phyloP scores from a whole-genome alignment of 192 early-diverging fungal species.

The Dissophora globulifera region DNA sequence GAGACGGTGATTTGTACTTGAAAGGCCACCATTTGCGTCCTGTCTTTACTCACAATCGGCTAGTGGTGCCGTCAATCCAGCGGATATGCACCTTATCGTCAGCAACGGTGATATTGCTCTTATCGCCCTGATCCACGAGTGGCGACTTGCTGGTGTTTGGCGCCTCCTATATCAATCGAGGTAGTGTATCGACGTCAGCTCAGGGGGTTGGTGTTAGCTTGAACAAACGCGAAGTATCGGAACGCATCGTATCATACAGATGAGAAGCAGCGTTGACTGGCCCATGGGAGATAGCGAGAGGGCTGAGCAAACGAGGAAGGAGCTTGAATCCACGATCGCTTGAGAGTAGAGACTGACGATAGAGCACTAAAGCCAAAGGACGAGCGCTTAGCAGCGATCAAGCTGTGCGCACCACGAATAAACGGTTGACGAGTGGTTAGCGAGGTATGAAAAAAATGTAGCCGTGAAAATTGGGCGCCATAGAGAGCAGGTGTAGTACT shows the following conservation, averaged over 20 bases:
- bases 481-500: too few species aligned
- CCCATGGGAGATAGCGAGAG: not conserved
- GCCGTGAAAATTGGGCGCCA: too few species aligned
- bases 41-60: constrained; percentile 32
- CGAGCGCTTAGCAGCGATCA: not conserved
- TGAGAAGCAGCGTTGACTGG: constrained; percentile 7
- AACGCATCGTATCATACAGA: constrained; percentile 1
- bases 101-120: constrained; percentile 9
- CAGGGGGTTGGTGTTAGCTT: too few species aligned
- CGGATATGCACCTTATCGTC: constrained; percentile 39
- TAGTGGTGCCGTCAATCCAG: constrained; percentile 41
- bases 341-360: not conserved
- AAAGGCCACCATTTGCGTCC: not conserved
- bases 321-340: not conserved
- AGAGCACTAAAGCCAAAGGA: not conserved
- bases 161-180: not conserved
- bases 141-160: not conserved
- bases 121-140: constrained; percentile 12
- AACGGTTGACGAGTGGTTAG: constrained; percentile 2
- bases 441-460: not conserved
- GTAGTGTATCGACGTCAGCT: too few species aligned
- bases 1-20: not conserved
- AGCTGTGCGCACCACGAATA: not conserved
- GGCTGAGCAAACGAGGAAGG: not conserved
- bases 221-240: too few species aligned